Conservation (phyloP, 1,139 yeast species). For the Nematodospora anomalae region DNA sequence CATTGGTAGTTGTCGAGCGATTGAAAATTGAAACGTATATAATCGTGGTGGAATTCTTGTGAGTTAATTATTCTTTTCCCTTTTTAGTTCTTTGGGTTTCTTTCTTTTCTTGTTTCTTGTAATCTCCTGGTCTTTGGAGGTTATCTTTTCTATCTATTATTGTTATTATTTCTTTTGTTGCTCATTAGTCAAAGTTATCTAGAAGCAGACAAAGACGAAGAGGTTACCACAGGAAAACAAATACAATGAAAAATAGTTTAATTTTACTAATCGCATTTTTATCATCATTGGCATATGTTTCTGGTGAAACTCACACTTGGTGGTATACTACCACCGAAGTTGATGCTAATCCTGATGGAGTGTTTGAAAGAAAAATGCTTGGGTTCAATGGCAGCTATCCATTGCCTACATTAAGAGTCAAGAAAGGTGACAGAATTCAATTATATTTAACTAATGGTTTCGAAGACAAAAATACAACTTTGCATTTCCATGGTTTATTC, state of each 20-base stretch:
- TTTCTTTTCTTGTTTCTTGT: slow-evolving; percentile 1
- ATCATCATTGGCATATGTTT: slow-evolving; percentile 11
- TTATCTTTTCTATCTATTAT: no score
- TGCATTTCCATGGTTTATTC: slow-evolving; percentile 78
- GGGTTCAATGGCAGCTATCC: slow-evolving; percentile 78
- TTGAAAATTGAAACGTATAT: no score
- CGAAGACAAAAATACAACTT: slow-evolving; percentile 53
- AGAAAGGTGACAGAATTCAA: slow-evolving; percentile 60
- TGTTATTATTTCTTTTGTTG: not conserved
- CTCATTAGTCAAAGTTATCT: not conserved
- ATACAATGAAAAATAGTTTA: slow-evolving; percentile 8
- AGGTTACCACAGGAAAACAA: not conserved
- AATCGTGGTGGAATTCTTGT: not conserved
- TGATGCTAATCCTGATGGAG: slow-evolving; percentile 66
- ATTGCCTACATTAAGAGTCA: slow-evolving; percentile 64
- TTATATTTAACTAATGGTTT: slow-evolving; percentile 61
- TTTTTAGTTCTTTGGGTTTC: slow-evolving; percentile 13
- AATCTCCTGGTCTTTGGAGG: no score
- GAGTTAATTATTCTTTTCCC: slow-evolving; percentile 5
- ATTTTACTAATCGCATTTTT: slow-evolving; percentile 6
- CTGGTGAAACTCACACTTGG: slow-evolving; percentile 51
- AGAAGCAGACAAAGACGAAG: no score
- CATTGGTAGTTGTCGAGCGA: no score
- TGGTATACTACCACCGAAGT: slow-evolving; percentile 57
- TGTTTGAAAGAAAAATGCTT: slow-evolving; percentile 48